Evolutionary conservation across 805 yeast species (phyloP), one percentile per base, ranked within the genome.

Genomic region (Kockiozyma suomiensis): DNA sequence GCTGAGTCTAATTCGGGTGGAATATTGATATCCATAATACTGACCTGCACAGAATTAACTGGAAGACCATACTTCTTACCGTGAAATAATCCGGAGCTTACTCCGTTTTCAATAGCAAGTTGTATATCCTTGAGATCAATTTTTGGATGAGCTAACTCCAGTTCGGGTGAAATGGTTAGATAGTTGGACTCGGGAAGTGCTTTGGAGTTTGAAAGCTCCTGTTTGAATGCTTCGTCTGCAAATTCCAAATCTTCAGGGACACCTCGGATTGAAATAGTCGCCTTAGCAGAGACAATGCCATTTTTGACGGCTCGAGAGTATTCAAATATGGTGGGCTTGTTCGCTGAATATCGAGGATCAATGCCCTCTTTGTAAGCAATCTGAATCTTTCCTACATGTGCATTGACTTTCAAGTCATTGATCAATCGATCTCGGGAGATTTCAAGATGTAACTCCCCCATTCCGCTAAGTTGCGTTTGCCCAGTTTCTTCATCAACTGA

Each of bases 381-480:
- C 76, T 85, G 89, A 21, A 94, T 89, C 54, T 86, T 85, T 48
- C 97, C 91, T 41, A 90, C 79, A 33, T 85, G 85, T 0, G 89
- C 87, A 57, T 86, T 84, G 2, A 96, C 97, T 71, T 87, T 86
- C 80, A 91, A 79, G 59, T 90, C 96, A 45, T 82, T 82, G n/a
- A 89, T 75, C 43, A 91, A 79, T 56, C 97, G 79, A 68, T 90
- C 94, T 50, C 79, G 80, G 1, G 94, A 88, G 66, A 94, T 91
- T 67, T 94, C 98, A 51, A 94, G 78, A 75, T 94, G 99, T 50
- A 94, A 78, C 70, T 94, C 98, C 42, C 99, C 99, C 98, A 93
- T 93, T 33, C 99, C 99, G 19, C 96, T 85, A 32, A 94, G 74
- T 28, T 92, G 81, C 1, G 92, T 85, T 75, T 94, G 97, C 5